Conservation (phyloP, 2,329 filamentous ascomycete genomes). For the Blastomyces parvus region DNA sequence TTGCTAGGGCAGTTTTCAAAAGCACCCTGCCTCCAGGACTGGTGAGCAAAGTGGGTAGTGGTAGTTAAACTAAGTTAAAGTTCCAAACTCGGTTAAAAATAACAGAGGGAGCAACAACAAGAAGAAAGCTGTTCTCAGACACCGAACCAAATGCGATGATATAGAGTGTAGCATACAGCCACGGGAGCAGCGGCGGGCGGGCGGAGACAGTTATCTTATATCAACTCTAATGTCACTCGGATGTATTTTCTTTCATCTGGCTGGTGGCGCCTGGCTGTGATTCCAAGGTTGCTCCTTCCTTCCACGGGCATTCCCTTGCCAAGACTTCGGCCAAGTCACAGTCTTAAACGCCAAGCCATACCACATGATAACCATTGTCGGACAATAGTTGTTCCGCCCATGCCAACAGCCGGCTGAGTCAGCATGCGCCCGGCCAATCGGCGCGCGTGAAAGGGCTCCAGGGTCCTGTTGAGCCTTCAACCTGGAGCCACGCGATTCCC, state of each 20-base stretch:
- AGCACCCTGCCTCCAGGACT: background rate
- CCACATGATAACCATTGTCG: background rate
- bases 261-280: background rate
- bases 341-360: background rate
- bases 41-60: background rate
- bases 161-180: background rate
- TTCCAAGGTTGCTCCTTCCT: too few relatives aligned
- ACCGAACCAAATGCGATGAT: background rate
- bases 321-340: too few relatives aligned
- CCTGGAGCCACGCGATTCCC: slow-evolving; percentile 13
- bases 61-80: background rate
- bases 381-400: slow-evolving; percentile 10
- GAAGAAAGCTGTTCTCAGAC: background rate
- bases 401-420: slow-evolving; percentile 21
- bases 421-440: slow-evolving; percentile 27
- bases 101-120: background rate
- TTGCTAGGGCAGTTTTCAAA: background rate
- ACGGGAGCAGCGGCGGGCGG: background rate
- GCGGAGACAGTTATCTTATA: background rate
- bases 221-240: background rate
- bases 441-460: slow-evolving; percentile 21
- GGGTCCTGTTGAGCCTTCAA: slow-evolving; percentile 14
- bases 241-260: background rate
- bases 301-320: background rate
- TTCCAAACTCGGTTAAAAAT: too few relatives aligned